Percentiles rank a stretch among this genome's conserved stretches.
Evolutionary conservation across 768 basidiomycete genomes (phyloP).

Genomic region (Agaricus subrufescens): DNA sequence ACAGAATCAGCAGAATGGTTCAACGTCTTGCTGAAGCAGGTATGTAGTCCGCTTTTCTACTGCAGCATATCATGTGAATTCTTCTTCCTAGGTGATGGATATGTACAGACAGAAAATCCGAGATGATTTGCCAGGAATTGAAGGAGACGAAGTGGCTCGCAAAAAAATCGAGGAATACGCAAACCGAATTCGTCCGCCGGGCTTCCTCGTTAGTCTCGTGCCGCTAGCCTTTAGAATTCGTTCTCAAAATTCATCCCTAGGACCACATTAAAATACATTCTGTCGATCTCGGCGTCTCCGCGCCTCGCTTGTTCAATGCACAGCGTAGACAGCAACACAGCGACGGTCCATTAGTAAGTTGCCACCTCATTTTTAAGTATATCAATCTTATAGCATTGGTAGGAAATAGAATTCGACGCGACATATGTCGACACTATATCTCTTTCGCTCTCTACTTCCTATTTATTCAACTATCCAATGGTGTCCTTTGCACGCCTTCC

Average conservation of each 20-base stretch:
- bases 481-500: constrained; percentile 79
- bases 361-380: constrained; percentile 4
- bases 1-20: constrained; percentile 89
- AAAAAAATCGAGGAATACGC: constrained; percentile 75
- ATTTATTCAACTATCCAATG: constrained; percentile 82
- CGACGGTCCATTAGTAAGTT: constrained; percentile 15
- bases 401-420: constrained; percentile 83
- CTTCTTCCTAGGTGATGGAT: constrained; percentile 48
- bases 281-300: constrained; percentile 76
- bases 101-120: constrained; percentile 76
- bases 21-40: constrained; percentile 81
- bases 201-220: constrained; percentile 52
- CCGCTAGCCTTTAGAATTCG: constrained; percentile 1
- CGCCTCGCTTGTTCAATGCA: constrained; percentile 74
- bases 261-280: constrained; percentile 85
- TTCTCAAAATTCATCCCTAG: constrained; percentile 31
- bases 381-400: constrained; percentile 6
- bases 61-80: constrained; percentile 6
- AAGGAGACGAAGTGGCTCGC: constrained; percentile 83
- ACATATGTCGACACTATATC: constrained; percentile 82
- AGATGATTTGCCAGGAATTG: constrained; percentile 59
- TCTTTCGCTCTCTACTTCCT: constrained; percentile 78
- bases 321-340: constrained; percentile 30
- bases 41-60: constrained; percentile 21
- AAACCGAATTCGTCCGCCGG: constrained; percentile 68